Evolutionary conservation across 345 rosid species (phyloP), one percentile per base, ranked within the genome.

Genomic region (Garcia nutans): DNA sequence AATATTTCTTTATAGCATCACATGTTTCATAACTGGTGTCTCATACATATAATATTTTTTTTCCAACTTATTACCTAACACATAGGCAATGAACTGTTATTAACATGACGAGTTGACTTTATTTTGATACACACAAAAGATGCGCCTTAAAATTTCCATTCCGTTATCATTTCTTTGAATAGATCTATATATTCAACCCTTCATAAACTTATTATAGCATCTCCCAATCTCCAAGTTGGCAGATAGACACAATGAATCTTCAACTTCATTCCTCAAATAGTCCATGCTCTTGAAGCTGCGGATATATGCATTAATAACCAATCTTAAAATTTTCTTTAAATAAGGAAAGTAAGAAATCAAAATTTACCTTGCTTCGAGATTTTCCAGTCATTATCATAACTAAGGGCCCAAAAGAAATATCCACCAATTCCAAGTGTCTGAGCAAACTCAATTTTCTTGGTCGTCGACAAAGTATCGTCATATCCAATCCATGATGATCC

Each of bases 351-450:
- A 33, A n/a, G 31, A 20, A 22, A 13, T 58, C 12, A 1, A 33
- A 49, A 8, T 0, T 44, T 78, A 89, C 91, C 93, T 80, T 80
- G 86, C 19, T 61, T 81, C 3, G 92, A 72, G 60, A 90, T 79
- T 74, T 82, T 59, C 90, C 88, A 89, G 3, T 86, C 80, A 17
- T 76, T 81, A 22, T 92, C 97, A 37, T 72, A 83, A 0, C 86
- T 87, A 23, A 88, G 85, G 22, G 89, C 91, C 97, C 97, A 92
- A 45, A 88, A 86, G 81, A 84, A 92, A 84, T 89, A 92, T 76
- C 97, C 97, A 55, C 86, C 88, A 71, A 91, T 74, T 11, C 86
- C 82, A 31, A 76, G 86, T 13, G 52, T 86, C 77, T 86, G 80
- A 56, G 89, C 89, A 16, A 86, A 88, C 47, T 71, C 41, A 9